phyloP scores from a whole-genome alignment of 2,329 filamentous ascomycete species.

The Penicillium crustosum region DNA sequence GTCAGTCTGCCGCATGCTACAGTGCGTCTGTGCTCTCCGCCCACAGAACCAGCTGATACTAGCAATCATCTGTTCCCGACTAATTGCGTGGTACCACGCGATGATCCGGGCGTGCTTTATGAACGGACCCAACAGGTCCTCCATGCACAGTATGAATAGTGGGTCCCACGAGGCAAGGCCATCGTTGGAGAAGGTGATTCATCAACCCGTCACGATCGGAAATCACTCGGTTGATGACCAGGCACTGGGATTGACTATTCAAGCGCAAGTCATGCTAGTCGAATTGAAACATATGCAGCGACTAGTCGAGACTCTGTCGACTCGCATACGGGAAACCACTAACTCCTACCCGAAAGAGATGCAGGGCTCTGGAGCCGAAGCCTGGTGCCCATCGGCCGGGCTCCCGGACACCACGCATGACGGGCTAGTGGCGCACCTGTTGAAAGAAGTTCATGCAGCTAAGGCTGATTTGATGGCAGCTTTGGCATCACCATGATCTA shows the following conservation, averaged over 20 bases:
- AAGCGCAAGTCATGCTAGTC: constrained; percentile 4
- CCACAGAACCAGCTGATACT: constrained; percentile 9
- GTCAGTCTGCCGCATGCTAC: constrained; percentile 13
- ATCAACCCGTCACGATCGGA: constrained; percentile 11
- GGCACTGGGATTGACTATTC: constrained; percentile 1
- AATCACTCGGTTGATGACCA: constrained; percentile 10
- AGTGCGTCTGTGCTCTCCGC: constrained; percentile 5
- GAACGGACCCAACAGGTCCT: neutral
- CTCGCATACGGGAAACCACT: constrained; percentile 5
- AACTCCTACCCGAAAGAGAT: neutral
- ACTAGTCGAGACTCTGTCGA: constrained; percentile 7
- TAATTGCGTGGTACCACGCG: constrained; percentile 8
- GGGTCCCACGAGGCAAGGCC: neutral
- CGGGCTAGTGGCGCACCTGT: neutral
- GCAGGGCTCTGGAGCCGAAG: neutral
- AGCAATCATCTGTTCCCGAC: constrained; percentile 8
- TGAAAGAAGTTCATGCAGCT: neutral
- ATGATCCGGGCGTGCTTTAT: constrained; percentile 7
- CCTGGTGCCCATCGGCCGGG: neutral
- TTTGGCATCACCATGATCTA: neutral
- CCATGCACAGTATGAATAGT: too few relatives aligned
- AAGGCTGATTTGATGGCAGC: neutral
- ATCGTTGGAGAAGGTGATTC: constrained; percentile 1
- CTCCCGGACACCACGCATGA: neutral
- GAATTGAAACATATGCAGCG: constrained; percentile 10